phyloP scores from a whole-genome alignment of 192 early-diverging fungal species.

The Backusella mclennaniae region DNA sequence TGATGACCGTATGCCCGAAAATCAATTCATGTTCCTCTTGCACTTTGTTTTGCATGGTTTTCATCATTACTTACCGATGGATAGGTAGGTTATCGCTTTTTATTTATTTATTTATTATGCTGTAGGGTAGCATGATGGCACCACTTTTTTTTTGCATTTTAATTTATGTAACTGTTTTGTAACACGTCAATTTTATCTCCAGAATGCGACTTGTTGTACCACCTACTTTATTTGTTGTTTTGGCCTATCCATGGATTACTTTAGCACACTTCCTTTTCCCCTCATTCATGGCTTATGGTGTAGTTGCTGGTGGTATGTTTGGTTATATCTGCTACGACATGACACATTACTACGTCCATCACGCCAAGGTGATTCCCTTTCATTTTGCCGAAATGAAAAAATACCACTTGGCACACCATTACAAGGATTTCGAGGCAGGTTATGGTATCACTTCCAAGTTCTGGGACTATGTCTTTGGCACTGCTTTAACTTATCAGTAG shows the following conservation, averaged over 20 bases:
- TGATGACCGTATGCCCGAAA: slow-evolving; percentile 85
- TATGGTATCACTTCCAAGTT: slow-evolving; percentile 91
- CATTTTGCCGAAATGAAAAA: slow-evolving; percentile 88
- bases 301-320: slow-evolving; percentile 69
- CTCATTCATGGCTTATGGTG: slow-evolving; percentile 59
- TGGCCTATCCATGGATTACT: slow-evolving; percentile 61
- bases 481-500: slow-evolving; percentile 45
- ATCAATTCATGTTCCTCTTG: slow-evolving; percentile 64
- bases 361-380: slow-evolving; percentile 68
- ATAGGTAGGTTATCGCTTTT: slow-evolving; percentile 65
- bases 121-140: background rate
- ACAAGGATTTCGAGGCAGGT: slow-evolving; percentile 83
- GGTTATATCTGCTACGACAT: slow-evolving; percentile 92
- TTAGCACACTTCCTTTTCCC: slow-evolving; percentile 60
- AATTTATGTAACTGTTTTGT: slow-evolving; percentile 2
- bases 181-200: background rate
- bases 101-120: background rate
- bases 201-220: slow-evolving; percentile 96
- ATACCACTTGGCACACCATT: slow-evolving; percentile 95
- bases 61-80: slow-evolving; percentile 97
- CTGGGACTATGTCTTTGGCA: slow-evolving; percentile 86
- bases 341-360: slow-evolving; percentile 95
- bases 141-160: background rate
- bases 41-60: slow-evolving; percentile 96
- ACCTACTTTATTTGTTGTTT: slow-evolving; percentile 72